Base-by-base conservation (phyloP, 495 filamentous ascomycete genomes). In the Podospora tetraspora region DNA sequence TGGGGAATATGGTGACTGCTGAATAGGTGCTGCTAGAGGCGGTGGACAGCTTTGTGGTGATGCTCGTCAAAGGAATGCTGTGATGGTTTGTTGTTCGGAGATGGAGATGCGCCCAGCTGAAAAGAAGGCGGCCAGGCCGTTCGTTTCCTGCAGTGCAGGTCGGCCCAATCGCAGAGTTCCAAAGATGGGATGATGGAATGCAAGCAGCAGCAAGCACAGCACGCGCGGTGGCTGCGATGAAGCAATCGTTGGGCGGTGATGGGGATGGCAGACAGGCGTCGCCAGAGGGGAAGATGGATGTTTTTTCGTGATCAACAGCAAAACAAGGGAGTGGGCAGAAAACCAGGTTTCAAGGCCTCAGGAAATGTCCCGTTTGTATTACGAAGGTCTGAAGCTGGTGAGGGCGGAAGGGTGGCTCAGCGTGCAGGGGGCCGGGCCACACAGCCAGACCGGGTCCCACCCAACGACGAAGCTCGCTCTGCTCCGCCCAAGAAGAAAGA, bases 281-380 rank as follows among this genome's bases (percentile, higher is more conserved):
- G 61, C 29, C 24, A 1, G n/a, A 61, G 24, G 3, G 43, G 23
- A 24, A 64, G 25, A 57, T 6, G 27, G 64, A 59, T 66, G 64
- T 59, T 30, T n/a, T 66, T 25, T 66, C 25, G 21, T 56, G 64
- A 66, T 52, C 43, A 59, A 23, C 16, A 29, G 64, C 24, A 21
- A 57, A 19, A 23, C 11, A 24, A 59, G 65, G 61, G 32, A 37
- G 16, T 61, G 65, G 65, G 57, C 60, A 27, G 61, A 66, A 66
- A 66, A 66, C 57, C 34, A 61, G 57, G 65, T 66, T 66, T 66
- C 65, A 66, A 52, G 58, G 30, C 24, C 58, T 66, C 65, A 66
- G 65, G 65, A 66, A 22, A 27, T 37, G 64, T 66, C 58, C 65
- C 65, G 65, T 66, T 66, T 66, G 65, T 66, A 66, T 66, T 66